phyloP scores from a whole-genome alignment of 352 stramenopile genomes.

The Globisporangium echinulatum region DNA sequence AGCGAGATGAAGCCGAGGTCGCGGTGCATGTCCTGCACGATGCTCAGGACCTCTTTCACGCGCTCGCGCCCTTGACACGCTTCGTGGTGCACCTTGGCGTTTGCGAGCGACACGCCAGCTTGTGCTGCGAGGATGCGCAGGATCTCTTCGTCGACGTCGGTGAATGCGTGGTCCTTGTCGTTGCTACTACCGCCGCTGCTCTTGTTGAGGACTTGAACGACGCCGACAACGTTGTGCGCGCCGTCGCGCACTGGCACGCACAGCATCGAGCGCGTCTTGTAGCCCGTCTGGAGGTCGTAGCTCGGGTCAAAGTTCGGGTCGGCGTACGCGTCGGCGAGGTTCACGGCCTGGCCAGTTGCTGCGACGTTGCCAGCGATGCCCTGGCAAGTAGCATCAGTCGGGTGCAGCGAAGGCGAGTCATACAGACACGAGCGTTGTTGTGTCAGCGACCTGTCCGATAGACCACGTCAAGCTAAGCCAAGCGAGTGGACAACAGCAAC shows the following conservation, averaged over 20 bases:
- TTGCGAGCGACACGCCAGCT: slow-evolving; percentile 82
- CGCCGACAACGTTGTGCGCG: slow-evolving; percentile 75
- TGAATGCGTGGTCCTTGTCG: slow-evolving; percentile 63
- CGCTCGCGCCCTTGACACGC: slow-evolving; percentile 46
- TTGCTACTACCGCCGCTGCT: slow-evolving; percentile 46
- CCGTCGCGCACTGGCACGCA: slow-evolving; percentile 84
- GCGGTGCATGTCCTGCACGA: slow-evolving; percentile 88
- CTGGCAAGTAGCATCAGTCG: slow-evolving; percentile 13
- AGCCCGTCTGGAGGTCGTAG: slow-evolving; percentile 90
- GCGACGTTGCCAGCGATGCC: slow-evolving; percentile 88
- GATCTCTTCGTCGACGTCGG: slow-evolving; percentile 84
- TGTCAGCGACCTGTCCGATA: too few species aligned
- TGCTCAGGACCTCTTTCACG: slow-evolving; percentile 80
- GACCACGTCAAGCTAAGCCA: too few species aligned
- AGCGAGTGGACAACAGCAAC: too few species aligned
- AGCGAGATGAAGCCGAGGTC: slow-evolving; percentile 87
- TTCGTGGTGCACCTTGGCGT: slow-evolving; percentile 66
- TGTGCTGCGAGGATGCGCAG: slow-evolving; percentile 80
- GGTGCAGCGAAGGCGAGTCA: neutral
- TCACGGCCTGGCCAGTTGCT: slow-evolving; percentile 69
- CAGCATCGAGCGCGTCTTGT: slow-evolving; percentile 89
- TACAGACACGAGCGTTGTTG: too few species aligned
- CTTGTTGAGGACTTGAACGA: slow-evolving; percentile 90
- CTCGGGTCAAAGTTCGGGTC: slow-evolving; percentile 90
- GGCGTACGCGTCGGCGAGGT: slow-evolving; percentile 91